These are phyloP conservation scores for Talaromyces nanjingensis DNA, from an alignment of 495 filamentous ascomycete species.

Conservation along the genomic window DNA sequence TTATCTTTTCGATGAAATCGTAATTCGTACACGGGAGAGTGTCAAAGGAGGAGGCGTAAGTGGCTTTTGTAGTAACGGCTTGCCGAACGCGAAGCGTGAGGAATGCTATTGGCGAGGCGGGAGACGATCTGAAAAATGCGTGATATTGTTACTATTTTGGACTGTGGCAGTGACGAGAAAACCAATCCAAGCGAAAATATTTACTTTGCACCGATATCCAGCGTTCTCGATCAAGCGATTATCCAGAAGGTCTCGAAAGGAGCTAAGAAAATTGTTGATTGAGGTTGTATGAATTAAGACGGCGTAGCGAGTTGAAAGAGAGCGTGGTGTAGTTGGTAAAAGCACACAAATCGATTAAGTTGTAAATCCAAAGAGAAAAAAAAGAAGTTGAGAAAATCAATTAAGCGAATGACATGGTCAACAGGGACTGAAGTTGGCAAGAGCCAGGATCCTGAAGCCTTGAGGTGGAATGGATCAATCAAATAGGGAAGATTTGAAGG, in stretches of 20 bases:
- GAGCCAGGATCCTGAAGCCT: neutral
- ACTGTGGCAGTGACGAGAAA: neutral
- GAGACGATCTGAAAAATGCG: neutral
- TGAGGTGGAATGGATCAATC: neutral
- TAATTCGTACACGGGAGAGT: neutral
- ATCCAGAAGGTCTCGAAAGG: neutral
- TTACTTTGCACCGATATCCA: neutral
- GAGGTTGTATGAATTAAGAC: neutral
- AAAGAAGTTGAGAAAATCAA: neutral
- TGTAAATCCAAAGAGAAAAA: neutral
- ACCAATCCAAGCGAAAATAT: neutral
- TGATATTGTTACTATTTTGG: neutral
- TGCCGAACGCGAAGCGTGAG: constrained; percentile 5
- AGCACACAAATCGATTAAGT: neutral
- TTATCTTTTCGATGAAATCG: constrained; percentile 7
- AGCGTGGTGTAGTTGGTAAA: constrained; percentile 8
- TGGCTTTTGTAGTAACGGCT: neutral
- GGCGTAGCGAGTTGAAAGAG: neutral
- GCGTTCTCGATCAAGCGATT: neutral
- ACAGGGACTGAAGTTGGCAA: constrained; percentile 3
- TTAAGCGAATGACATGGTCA: constrained; percentile 11
- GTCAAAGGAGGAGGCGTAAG: neutral
- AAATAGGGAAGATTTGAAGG: constrained; percentile 5
- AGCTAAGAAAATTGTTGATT: neutral
- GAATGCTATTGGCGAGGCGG: neutral